Evolutionary conservation across 306 rosid species (phyloP).

Genomic region (Sechiopsis laciniata): DNA sequence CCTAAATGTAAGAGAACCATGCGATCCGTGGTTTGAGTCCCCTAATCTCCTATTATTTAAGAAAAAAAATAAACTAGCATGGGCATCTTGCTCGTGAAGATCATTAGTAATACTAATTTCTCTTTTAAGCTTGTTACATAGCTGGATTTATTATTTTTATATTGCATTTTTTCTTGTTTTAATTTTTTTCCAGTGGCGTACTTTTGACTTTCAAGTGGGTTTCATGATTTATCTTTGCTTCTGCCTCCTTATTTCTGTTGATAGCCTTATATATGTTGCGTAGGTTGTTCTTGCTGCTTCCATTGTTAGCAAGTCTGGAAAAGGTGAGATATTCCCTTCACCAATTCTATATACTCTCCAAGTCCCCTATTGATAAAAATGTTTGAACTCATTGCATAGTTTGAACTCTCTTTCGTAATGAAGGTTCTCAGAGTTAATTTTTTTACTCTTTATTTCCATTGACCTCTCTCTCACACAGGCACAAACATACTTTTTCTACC

Average conservation of each 20-base stretch:
- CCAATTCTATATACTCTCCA: background rate
- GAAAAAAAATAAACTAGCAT: no score
- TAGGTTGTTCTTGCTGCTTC: conserved; percentile 98
- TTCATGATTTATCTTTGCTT: conserved; percentile 5
- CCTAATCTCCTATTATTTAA: no score
- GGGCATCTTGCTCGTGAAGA: conserved; percentile 2
- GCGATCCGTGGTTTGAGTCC: no score
- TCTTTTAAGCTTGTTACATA: conserved; percentile 8
- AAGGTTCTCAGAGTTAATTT: background rate
- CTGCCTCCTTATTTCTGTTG: conserved; percentile 13
- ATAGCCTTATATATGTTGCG: conserved; percentile 20
- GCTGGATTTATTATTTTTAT: background rate
- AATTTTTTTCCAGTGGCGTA: background rate
- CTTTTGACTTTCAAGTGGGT: conserved; percentile 1
- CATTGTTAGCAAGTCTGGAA: conserved; percentile 78
- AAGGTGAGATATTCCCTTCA: conserved; percentile 49
- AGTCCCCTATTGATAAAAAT: background rate
- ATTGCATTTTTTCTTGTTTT: background rate
- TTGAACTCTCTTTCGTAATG: background rate
- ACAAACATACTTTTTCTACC: background rate
- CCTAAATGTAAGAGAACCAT: no score
- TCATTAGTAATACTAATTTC: conserved; percentile 4
- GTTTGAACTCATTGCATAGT: background rate
- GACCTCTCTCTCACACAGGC: background rate
- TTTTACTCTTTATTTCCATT: background rate